Conservation (phyloP, 2,329 filamentous ascomycete species). For the Trichoderma guizhouense region DNA sequence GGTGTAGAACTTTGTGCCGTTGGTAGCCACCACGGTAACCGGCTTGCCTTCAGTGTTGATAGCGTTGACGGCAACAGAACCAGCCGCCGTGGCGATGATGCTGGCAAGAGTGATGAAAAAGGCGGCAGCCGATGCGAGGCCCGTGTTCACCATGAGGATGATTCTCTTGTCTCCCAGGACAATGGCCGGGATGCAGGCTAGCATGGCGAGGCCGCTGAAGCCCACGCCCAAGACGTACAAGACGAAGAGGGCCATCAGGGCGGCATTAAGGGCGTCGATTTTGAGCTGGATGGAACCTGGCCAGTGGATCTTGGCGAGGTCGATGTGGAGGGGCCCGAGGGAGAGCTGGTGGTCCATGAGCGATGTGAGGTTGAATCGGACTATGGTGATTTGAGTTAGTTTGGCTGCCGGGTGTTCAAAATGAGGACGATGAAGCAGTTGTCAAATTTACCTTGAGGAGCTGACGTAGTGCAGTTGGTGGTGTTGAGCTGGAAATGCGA, state of each 20-base stretch:
- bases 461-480: constrained; percentile 43
- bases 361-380: constrained; percentile 45
- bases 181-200: constrained; percentile 37
- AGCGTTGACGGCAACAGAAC: constrained; percentile 38
- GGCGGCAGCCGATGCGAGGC: constrained; percentile 35
- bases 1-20: constrained; percentile 43
- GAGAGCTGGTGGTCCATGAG: constrained; percentile 46
- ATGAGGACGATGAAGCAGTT: background rate
- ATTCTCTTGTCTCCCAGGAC: constrained; percentile 29
- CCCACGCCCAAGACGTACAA: constrained; percentile 46
- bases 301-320: constrained; percentile 44
- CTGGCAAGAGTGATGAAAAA: constrained; percentile 41
- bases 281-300: constrained; percentile 43
- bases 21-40: constrained; percentile 43
- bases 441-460: constrained; percentile 33
- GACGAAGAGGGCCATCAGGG: constrained; percentile 47
- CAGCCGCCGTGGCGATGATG: constrained; percentile 41
- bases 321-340: constrained; percentile 44
- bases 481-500: constrained; percentile 39
- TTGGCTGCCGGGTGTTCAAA: background rate
- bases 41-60: constrained; percentile 44
- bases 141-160: constrained; percentile 36
- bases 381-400: constrained; percentile 21
- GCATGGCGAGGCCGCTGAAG: constrained; percentile 43
- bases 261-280: constrained; percentile 48